Conservation (phyloP, 768 basidiomycete genomes). For the Galerina sulciceps region DNA sequence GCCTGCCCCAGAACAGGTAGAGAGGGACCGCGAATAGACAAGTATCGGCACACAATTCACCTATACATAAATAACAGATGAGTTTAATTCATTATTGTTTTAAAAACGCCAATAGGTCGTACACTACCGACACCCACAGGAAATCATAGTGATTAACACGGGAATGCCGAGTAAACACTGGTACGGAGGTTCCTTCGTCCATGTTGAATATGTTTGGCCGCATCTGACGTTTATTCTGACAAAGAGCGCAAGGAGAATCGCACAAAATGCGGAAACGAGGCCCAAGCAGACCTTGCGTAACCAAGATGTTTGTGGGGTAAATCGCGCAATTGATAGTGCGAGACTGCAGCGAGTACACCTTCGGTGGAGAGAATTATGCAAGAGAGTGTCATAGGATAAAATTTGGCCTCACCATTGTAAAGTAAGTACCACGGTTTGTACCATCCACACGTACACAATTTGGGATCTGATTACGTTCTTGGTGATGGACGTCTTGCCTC, state of each 20-base stretch:
- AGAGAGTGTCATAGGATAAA: not conserved
- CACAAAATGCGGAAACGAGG: not conserved
- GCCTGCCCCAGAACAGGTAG: not conserved
- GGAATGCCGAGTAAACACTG: not conserved
- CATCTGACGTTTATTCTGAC: not conserved
- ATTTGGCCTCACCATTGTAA: not conserved
- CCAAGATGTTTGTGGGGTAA: not conserved
- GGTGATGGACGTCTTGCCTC: not conserved
- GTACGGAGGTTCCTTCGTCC: not conserved
- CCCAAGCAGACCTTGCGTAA: not conserved
- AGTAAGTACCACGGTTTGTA: not conserved
- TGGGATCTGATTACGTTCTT: not conserved
- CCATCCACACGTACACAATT: not conserved
- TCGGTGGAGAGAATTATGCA: not conserved
- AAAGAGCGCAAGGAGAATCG: not conserved
- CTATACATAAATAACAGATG: not conserved
- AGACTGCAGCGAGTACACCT: constrained; percentile 1
- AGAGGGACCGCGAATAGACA: not conserved
- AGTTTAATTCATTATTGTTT: not conserved
- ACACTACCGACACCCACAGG: not conserved
- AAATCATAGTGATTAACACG: not conserved
- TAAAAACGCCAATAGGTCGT: too few relatives aligned
- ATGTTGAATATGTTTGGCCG: not conserved
- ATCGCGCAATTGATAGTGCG: not conserved
- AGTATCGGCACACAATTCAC: not conserved